These are phyloP conservation scores for Alternaria postmessia DNA, from an alignment of 2,329 filamentous ascomycete genomes.

Conservation along the genomic window DNA sequence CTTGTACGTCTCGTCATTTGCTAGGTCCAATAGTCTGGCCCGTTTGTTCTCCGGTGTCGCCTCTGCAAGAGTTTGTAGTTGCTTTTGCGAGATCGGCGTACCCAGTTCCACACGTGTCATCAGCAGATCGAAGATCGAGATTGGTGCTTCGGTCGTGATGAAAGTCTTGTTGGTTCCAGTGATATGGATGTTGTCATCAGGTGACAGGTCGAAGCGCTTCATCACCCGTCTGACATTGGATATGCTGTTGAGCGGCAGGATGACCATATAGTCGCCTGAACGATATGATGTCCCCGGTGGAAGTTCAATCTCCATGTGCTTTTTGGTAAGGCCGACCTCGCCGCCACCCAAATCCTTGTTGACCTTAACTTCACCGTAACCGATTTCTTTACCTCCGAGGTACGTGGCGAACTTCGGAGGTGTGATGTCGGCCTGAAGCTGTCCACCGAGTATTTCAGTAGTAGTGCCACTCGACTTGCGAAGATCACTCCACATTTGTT, in stretches of 20 bases:
- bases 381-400: slow-evolving; percentile 11
- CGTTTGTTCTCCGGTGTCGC: slow-evolving; percentile 10
- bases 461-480: slow-evolving; percentile 12
- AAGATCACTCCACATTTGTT: slow-evolving; percentile 11
- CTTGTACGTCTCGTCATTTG: slow-evolving; percentile 12
- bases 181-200: slow-evolving; percentile 18
- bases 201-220: slow-evolving; percentile 21
- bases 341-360: slow-evolving; percentile 26
- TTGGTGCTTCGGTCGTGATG: slow-evolving; percentile 4
- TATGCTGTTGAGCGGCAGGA: slow-evolving; percentile 69
- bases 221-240: slow-evolving; percentile 26
- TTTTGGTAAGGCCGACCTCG: slow-evolving; percentile 13
- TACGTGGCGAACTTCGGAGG: slow-evolving; percentile 15
- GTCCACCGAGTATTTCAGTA: slow-evolving; percentile 5
- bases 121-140: slow-evolving; percentile 8
- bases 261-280: slow-evolving; percentile 76
- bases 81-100: slow-evolving; percentile 16
- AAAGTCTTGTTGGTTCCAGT: slow-evolving; percentile 13
- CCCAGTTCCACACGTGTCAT: slow-evolving; percentile 17
- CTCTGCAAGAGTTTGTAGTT: slow-evolving; percentile 9
- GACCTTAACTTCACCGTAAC: slow-evolving; percentile 30
- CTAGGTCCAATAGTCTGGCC: not conserved
- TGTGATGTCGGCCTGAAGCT: slow-evolving; percentile 6
- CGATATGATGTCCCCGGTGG: slow-evolving; percentile 63
- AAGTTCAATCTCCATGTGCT: slow-evolving; percentile 31